phyloP scores from a whole-genome alignment of 768 basidiomycete species.

The Tricholoma sp. region DNA sequence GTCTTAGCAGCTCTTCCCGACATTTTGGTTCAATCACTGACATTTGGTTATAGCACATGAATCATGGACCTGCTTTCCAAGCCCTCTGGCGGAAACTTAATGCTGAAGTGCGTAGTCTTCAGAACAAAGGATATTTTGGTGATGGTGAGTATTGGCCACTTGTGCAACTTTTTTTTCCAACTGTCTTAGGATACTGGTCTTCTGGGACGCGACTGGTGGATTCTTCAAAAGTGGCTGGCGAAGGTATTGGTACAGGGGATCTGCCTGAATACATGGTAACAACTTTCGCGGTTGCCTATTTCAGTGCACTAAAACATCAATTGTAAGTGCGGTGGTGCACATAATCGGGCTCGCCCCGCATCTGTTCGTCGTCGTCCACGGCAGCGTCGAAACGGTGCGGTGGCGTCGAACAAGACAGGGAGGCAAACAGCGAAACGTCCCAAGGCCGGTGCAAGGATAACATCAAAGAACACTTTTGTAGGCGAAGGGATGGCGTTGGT shows the following conservation, averaged over 20 bases:
- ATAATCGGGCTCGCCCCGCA: conserved; percentile 54
- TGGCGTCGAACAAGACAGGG: conserved; percentile 54
- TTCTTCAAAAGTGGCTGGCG: conserved; percentile 47
- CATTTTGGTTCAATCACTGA: background rate
- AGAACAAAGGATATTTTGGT: conserved; percentile 73
- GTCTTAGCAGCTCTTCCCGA: conserved; percentile 27
- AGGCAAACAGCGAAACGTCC: conserved; percentile 60
- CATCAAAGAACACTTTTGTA: conserved; percentile 52
- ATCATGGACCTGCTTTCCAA: conserved; percentile 76
- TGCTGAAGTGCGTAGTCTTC: conserved; percentile 63
- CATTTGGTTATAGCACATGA: conserved; percentile 54
- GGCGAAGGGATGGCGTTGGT: conserved; percentile 52
- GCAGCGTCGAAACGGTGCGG: conserved; percentile 20
- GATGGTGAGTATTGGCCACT: conserved; percentile 47
- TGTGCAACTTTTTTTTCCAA: background rate
- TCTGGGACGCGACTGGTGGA: conserved; percentile 67
- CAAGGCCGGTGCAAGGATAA: conserved; percentile 69
- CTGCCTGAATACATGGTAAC: conserved; percentile 74
- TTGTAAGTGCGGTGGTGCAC: conserved; percentile 73
- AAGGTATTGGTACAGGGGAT: conserved; percentile 48
- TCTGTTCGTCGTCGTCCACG: conserved; percentile 35
- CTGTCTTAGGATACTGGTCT: conserved; percentile 69
- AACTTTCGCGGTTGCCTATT: conserved; percentile 7
- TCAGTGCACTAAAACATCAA: background rate
- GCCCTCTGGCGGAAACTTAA: conserved; percentile 63